These are phyloP conservation scores for Asterophora parasitica DNA, from an alignment of 768 basidiomycete species.

Conservation along the genomic window DNA sequence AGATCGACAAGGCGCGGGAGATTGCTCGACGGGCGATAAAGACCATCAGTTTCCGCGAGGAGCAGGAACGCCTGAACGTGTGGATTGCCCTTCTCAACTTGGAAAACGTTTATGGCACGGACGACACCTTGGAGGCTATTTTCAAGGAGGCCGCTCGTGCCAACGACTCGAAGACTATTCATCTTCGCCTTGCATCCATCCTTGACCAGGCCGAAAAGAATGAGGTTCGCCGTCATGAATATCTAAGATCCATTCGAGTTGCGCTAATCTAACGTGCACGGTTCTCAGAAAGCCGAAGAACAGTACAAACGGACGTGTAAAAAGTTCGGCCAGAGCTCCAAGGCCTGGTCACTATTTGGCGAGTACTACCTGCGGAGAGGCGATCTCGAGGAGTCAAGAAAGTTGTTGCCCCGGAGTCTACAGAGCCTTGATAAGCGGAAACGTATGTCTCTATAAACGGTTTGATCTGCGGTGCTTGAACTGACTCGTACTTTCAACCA, in stretches of 20 bases:
- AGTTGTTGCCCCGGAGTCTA: conserved; percentile 78
- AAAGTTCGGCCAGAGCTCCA: conserved; percentile 91
- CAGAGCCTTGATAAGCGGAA: conserved; percentile 92
- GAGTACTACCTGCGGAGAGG: conserved; percentile 77
- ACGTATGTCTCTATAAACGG: conserved; percentile 50
- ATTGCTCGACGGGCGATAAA: conserved; percentile 79
- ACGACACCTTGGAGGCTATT: conserved; percentile 67
- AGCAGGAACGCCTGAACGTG: conserved; percentile 92
- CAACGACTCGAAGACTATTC: conserved; percentile 90
- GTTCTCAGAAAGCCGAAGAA: conserved; percentile 81
- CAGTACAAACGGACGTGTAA: conserved; percentile 84
- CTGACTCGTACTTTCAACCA: neutral
- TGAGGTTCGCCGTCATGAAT: conserved; percentile 45
- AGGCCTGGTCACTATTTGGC: conserved; percentile 88
- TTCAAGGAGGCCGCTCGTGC: conserved; percentile 89
- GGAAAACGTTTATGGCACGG: conserved; percentile 89
- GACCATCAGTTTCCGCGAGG: conserved; percentile 92
- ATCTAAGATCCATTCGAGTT: neutral
- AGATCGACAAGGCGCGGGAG: conserved; percentile 90
- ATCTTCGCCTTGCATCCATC: conserved; percentile 80
- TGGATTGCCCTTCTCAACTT: conserved; percentile 97
- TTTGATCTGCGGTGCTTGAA: neutral
- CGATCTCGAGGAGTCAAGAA: conserved; percentile 74
- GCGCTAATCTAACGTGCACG: neutral
- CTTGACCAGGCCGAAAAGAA: conserved; percentile 79